Evolutionary conservation across 306 rosid species (phyloP).

Genomic region (Glycine latifolia): DNA sequence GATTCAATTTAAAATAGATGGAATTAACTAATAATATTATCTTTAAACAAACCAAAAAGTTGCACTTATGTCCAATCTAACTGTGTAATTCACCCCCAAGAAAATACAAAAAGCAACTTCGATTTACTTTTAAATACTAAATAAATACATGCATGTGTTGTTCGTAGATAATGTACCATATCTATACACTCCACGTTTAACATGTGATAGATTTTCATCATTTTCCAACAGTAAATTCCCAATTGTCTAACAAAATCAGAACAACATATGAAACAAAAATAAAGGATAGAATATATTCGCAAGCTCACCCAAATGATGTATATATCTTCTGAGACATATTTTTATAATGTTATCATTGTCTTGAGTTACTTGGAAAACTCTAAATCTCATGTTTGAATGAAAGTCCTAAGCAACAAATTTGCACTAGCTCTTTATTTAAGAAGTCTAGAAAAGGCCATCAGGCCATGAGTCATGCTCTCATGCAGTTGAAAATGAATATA

Average conservation of each 20-base stretch:
- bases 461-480: conserved; percentile 12
- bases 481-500: conserved; percentile 21
- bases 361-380: conserved; percentile 8
- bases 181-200: neutral
- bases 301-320: neutral
- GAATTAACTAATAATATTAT: neutral
- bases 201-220: conserved; percentile 4
- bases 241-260: conserved; percentile 1
- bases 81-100: no score
- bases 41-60: no score
- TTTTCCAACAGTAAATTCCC: neutral
- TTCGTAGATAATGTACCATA: no score
- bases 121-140: no score
- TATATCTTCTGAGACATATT: neutral
- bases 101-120: no score
- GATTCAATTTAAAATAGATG: neutral
- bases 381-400: conserved; percentile 6
- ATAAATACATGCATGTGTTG: no score
- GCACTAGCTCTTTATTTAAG: neutral
- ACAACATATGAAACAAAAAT: neutral
- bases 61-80: no score
- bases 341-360: neutral
- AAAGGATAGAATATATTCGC: neutral
- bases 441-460: neutral
- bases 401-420: neutral